phyloP scores from a whole-genome alignment of 163 green algal species.

The Scenedesmus sp. region DNA sequence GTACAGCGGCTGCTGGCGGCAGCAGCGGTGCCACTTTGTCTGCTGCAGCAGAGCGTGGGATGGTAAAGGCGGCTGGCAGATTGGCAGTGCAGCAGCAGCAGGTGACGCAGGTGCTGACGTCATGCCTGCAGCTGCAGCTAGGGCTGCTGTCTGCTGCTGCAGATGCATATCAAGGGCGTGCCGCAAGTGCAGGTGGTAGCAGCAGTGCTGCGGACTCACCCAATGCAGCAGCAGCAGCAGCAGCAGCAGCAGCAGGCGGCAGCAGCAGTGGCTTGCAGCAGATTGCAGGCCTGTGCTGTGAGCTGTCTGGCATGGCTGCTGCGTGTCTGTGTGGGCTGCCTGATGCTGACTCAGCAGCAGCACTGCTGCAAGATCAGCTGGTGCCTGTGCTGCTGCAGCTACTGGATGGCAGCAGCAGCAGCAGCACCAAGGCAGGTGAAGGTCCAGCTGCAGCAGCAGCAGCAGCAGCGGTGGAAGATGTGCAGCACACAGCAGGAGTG shows the following conservation, averaged over 20 bases:
- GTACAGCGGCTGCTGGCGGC: background rate
- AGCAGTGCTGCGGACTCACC: background rate
- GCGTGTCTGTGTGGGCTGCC: background rate
- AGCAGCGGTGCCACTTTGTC: background rate
- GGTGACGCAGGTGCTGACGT: background rate
- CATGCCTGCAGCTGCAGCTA: background rate
- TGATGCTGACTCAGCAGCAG: background rate
- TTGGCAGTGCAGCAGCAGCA: slow-evolving; percentile 17
- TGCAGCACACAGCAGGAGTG: background rate
- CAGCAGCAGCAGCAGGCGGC: background rate
- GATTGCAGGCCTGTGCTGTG: background rate
- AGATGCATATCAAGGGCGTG: background rate
- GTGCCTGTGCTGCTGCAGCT: slow-evolving; percentile 5
- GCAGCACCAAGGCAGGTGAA: background rate
- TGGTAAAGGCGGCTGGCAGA: background rate
- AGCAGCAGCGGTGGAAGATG: background rate
- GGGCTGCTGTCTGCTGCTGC: background rate
- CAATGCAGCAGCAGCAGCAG: background rate
- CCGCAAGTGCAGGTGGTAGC: background rate
- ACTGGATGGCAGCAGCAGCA: background rate
- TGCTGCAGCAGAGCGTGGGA: background rate
- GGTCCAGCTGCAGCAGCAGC: background rate
- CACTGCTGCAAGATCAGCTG: background rate
- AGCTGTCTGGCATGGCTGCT: slow-evolving; percentile 8
- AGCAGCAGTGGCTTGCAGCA: background rate